Evolutionary conservation across 805 yeast species (phyloP), one percentile per base, ranked within the genome.

Genomic region (Barnettozyma vustinii): DNA sequence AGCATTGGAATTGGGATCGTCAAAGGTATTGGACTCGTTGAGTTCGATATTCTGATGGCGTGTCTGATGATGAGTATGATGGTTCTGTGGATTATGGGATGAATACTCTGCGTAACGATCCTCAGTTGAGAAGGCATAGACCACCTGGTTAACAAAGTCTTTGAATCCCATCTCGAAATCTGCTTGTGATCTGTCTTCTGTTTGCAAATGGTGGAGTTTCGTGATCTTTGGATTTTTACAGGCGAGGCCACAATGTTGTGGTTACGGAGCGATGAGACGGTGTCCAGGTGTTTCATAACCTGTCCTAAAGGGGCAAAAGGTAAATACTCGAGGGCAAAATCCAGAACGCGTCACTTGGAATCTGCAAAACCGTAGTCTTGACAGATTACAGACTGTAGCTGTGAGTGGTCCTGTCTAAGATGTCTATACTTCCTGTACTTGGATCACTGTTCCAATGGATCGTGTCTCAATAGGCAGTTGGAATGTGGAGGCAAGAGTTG

Each of bases 71-170:
- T 32, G 48, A 16, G 35, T 40, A 41, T 45, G 54, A 40, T 37
- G 50, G 62, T 30, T 59, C 50, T 53, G 60, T 70, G 62, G 59
- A 32, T 71, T 73, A 37, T 75, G 65, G 15, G 79, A 70, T 55
- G 80, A 77, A 59, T 73, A 83, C 55, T 81, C 89, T 1, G 90
- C 83, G 56, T 84, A 84, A 56, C 84, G 80, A 57, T 84, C 90
- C 46, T 74, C 76, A 6, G 89, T 81, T 43, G 81, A 79, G 51
- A 83, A 67, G 12, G 85, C 77, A 62, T 84, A 84, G 13, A 83
- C 61, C 55, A 82, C 70, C 64, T 82, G 84, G 60, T 73, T 82
- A 58, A 81, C 63, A 56, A 69, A 74, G 54, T 75, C 75, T 49
- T 67, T 71, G 47, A 72, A 63, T 1, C 65, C 59, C 76, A 71